phyloP scores from a whole-genome alignment of 176 grass and related monocot genomes.

The Aegilops sharonensis region DNA sequence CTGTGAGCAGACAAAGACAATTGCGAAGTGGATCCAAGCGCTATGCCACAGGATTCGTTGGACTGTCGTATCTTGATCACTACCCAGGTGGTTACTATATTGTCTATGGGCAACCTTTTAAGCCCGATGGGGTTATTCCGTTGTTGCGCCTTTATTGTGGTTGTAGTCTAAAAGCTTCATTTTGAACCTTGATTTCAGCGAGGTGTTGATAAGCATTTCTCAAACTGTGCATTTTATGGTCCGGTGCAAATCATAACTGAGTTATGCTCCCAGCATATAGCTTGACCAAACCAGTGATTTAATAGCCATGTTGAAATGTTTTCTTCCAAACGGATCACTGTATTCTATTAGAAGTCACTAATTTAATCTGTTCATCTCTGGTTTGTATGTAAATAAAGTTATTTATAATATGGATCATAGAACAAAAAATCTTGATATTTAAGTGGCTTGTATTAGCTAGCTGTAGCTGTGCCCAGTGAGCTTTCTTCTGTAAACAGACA shows the following conservation, averaged over 20 bases:
- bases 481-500: neutral
- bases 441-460: neutral
- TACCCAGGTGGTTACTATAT: slow-evolving; percentile 44
- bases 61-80: slow-evolving; percentile 61
- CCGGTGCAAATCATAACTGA: neutral
- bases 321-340: neutral
- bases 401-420: neutral
- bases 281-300: neutral
- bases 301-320: neutral
- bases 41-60: slow-evolving; percentile 38
- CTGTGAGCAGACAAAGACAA: slow-evolving; percentile 45
- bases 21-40: slow-evolving; percentile 55
- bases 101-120: neutral
- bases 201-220: slow-evolving; percentile 1
- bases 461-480: neutral
- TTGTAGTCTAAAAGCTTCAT: neutral
- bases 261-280: neutral
- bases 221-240: neutral
- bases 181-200: neutral
- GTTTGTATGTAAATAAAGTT: neutral
- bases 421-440: neutral
- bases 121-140: neutral
- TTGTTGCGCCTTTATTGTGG: neutral
- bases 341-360: neutral
- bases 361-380: neutral